Conservation (phyloP, 2,329 filamentous ascomycete species). For the Decorospora gaudefroyi region DNA sequence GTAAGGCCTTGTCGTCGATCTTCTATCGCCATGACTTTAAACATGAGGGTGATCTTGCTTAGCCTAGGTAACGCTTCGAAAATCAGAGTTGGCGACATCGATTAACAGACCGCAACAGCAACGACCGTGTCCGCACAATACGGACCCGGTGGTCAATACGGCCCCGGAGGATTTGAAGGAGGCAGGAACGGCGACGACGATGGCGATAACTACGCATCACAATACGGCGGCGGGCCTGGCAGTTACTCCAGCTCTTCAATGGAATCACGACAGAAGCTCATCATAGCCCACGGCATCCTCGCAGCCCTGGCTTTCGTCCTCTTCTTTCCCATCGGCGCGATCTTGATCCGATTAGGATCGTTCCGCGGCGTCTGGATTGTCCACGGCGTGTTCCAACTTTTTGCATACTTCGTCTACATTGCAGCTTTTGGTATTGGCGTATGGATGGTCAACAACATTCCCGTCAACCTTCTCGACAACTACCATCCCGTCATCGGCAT, state of each 20-base stretch:
- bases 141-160: conserved; percentile 10
- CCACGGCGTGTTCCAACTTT: conserved; percentile 54
- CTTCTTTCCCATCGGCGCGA: conserved; percentile 53
- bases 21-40: conserved; percentile 13
- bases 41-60: conserved; percentile 14
- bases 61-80: conserved; percentile 17
- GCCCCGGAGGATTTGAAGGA: conserved; percentile 13
- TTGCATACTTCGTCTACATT: conserved; percentile 55
- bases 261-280: conserved; percentile 27
- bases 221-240: conserved; percentile 8
- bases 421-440: conserved; percentile 58
- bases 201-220: conserved; percentile 4
- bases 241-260: conserved; percentile 1
- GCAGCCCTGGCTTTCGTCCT: conserved; percentile 52
- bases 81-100: neutral
- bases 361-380: conserved; percentile 51
- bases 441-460: conserved; percentile 50
- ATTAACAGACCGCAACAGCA: conserved; percentile 14
- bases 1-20: neutral
- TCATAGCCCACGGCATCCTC: conserved; percentile 51
- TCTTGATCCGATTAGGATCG: conserved; percentile 49
- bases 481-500: conserved; percentile 60
- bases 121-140: conserved; percentile 24
- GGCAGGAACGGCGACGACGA: conserved; percentile 8
- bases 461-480: conserved; percentile 33